Evolutionary conservation across 192 early-diverging fungal species (phyloP).

Genomic region (Polychytrium aggregatum): DNA sequence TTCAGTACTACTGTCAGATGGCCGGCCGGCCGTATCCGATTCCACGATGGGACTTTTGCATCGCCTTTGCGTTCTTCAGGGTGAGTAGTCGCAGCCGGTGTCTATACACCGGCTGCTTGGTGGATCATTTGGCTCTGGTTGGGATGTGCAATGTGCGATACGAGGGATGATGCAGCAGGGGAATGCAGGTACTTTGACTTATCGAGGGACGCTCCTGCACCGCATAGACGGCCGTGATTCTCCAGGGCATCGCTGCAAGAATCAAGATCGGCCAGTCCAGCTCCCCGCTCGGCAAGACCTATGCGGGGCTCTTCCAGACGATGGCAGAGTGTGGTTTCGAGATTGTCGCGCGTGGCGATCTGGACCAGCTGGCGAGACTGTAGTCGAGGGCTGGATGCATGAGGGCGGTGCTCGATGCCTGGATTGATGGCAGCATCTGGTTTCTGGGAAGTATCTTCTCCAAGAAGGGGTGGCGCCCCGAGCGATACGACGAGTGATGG

Average conservation of each 20-base stretch:
- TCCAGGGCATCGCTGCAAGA: conserved; percentile 84
- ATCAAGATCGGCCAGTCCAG: conserved; percentile 78
- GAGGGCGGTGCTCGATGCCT: no score
- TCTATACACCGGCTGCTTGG: no score
- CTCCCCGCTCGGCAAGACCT: conserved; percentile 34
- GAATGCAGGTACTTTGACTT: no score
- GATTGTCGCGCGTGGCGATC: conserved; percentile 45
- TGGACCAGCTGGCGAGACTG: conserved; percentile 5
- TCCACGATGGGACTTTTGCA: conserved; percentile 64
- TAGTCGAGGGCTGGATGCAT: no score
- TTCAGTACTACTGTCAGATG: conserved; percentile 58
- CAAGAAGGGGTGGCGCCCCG: no score
- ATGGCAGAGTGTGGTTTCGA: conserved; percentile 35
- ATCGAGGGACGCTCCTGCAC: no score
- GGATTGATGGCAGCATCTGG: no score
- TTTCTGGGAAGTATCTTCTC: no score
- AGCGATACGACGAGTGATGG: no score
- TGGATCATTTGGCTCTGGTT: not conserved
- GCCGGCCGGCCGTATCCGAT: conserved; percentile 61
- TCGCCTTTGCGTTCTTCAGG: conserved; percentile 82
- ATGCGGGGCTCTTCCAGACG: conserved; percentile 17
- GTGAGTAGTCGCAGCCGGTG: conserved; percentile 20
- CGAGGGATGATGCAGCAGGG: no score
- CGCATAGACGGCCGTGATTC: conserved; percentile 55
- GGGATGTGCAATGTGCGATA: not conserved